phyloP scores from a whole-genome alignment of 2,329 filamentous ascomycete species.

The Aspergillus sp. region DNA sequence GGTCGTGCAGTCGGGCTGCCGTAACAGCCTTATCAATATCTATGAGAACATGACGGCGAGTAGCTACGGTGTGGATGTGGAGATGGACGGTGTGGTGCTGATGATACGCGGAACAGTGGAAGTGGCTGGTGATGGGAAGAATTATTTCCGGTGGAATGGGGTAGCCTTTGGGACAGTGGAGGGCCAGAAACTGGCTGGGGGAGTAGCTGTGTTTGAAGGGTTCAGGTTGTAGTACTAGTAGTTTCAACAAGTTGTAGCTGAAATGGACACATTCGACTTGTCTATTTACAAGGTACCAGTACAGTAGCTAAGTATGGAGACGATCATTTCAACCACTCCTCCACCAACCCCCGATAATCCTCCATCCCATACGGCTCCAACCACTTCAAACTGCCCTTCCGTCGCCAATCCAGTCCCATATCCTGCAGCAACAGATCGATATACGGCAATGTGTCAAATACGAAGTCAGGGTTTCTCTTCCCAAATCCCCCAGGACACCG shows the following conservation, averaged over 20 bases:
- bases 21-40: conserved; percentile 15
- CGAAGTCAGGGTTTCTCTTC: conserved; percentile 59
- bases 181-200: conserved; percentile 6
- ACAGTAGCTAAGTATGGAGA: no score
- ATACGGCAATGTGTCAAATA: conserved; percentile 76
- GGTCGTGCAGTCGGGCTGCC: conserved; percentile 31
- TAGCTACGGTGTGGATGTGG: conserved; percentile 18
- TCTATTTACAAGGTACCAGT: no score
- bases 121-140: conserved; percentile 17
- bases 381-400: conserved; percentile 38
- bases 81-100: conserved; percentile 10
- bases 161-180: conserved; percentile 15
- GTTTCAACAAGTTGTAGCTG: neutral
- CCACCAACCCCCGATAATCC: conserved; percentile 46
- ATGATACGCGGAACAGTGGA: conserved; percentile 14
- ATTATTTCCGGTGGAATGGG: conserved; percentile 28
- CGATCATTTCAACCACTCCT: conserved; percentile 38
- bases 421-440: conserved; percentile 68
- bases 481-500: conserved; percentile 65
- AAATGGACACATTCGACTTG: neutral
- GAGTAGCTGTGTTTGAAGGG: conserved; percentile 29
- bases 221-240: conserved; percentile 16
- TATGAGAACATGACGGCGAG: neutral
- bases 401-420: conserved; percentile 57
- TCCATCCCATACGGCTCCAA: conserved; percentile 40